A percentile compares a stretch with the other conserved stretches of the same genome.
phyloP scores from a whole-genome alignment of 139 green algal genomes.

The Zygnema cylindricum region DNA sequence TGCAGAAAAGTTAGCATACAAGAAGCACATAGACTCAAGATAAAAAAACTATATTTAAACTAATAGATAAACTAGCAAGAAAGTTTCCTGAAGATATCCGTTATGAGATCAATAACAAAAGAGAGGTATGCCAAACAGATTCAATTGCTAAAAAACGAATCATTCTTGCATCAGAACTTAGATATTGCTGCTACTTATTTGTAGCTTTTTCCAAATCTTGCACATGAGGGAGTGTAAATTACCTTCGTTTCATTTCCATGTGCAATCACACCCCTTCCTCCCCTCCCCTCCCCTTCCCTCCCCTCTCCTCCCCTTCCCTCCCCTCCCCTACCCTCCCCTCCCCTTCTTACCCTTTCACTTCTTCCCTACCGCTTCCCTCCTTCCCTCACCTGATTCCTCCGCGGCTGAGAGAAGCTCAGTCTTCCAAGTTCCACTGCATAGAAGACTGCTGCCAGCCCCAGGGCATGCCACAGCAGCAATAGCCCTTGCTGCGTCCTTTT shows the following conservation, averaged over 20 bases:
- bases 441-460: neutral
- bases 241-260: too few species aligned
- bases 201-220: too few species aligned
- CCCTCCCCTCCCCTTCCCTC: too few species aligned
- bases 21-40: neutral
- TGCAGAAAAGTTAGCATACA: neutral
- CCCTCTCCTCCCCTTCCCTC: too few species aligned
- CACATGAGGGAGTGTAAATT: neutral
- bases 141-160: neutral
- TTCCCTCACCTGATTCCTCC: neutral
- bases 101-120: neutral
- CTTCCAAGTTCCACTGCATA: neutral
- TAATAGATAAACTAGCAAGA: too few species aligned
- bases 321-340: too few species aligned
- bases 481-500: neutral
- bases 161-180: too few species aligned
- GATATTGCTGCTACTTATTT: too few species aligned
- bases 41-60: too few species aligned
- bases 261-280: too few species aligned
- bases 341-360: too few species aligned
- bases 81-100: neutral
- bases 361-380: too few species aligned
- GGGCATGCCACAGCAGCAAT: neutral
- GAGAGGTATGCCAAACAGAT: neutral
- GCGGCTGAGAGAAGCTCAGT: neutral